Evolutionary conservation across 23 red algal species (phyloP).

Genomic region (Chondrus crispus): DNA sequence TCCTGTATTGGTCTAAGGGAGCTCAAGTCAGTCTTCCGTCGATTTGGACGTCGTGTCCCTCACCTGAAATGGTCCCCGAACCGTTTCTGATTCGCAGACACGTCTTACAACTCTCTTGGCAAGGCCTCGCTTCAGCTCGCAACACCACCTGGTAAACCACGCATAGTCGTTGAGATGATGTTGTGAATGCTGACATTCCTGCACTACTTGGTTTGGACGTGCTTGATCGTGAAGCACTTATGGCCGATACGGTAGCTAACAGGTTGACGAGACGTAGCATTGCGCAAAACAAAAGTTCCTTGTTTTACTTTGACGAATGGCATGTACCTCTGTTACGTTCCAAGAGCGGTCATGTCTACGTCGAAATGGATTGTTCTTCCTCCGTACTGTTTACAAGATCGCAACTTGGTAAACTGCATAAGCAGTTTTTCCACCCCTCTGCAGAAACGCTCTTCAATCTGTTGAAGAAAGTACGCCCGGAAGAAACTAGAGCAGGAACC

Average conservation of each 20-base stretch:
- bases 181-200: slow-evolving; percentile 17
- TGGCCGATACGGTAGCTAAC: slow-evolving; percentile 37
- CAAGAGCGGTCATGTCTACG: slow-evolving; percentile 31
- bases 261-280: background rate
- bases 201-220: slow-evolving; percentile 14
- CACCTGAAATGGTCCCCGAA: background rate
- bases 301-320: slow-evolving; percentile 45
- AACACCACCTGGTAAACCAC: background rate
- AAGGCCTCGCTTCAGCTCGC: background rate
- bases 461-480: background rate
- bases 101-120: background rate
- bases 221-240: background rate
- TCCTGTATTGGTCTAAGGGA: background rate
- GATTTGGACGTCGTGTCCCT: background rate
- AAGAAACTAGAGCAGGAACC: background rate
- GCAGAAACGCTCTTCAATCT: background rate
- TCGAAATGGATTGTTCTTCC: background rate
- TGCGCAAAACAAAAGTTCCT: background rate
- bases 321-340: background rate
- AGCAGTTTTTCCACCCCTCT: background rate
- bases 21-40: background rate
- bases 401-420: background rate
- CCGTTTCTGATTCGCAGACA: slow-evolving; percentile 10
- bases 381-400: background rate
- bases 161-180: background rate